Evolutionary conservation across 2,329 filamentous ascomycete species (phyloP).

Genomic region (Leptographium procerum): DNA sequence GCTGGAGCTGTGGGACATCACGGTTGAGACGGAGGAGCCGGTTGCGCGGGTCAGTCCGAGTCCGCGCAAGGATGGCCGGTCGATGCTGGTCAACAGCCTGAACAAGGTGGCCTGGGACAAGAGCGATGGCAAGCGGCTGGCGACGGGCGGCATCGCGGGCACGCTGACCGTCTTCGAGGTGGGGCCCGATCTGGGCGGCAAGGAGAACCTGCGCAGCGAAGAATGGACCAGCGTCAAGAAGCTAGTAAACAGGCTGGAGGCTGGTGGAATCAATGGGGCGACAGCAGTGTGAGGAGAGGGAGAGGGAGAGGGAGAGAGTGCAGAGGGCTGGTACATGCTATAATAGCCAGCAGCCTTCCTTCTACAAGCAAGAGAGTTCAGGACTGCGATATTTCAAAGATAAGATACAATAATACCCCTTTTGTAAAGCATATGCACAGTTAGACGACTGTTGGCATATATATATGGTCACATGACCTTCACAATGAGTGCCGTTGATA

Average conservation of each 20-base stretch:
- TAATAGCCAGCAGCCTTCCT: no score
- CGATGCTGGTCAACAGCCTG: constrained; percentile 70
- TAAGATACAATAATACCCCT: not conserved
- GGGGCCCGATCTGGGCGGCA: constrained; percentile 67
- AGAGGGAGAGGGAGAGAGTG: no score
- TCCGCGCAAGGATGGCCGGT: constrained; percentile 49
- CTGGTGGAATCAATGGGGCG: constrained; percentile 36
- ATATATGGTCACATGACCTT: not conserved
- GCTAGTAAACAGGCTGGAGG: constrained; percentile 65
- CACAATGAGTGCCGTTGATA: no score
- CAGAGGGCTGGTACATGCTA: no score
- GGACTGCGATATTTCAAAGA: no score
- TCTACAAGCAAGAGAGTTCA: no score
- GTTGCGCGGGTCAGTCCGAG: constrained; percentile 69
- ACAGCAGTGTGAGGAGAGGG: constrained; percentile 13
- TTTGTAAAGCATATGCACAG: not conserved
- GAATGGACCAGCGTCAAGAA: constrained; percentile 94
- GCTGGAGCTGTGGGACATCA: constrained; percentile 92
- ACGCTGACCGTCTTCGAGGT: constrained; percentile 91
- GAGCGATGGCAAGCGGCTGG: constrained; percentile 74
- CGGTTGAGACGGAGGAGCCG: constrained; percentile 83
- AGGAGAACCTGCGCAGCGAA: constrained; percentile 70
- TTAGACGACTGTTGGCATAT: no score
- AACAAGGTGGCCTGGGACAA: constrained; percentile 95
- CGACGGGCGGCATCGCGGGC: constrained; percentile 85